Evolutionary conservation across 2,329 filamentous ascomycete species (phyloP).

Genomic region (Colletotrichum trifolii): DNA sequence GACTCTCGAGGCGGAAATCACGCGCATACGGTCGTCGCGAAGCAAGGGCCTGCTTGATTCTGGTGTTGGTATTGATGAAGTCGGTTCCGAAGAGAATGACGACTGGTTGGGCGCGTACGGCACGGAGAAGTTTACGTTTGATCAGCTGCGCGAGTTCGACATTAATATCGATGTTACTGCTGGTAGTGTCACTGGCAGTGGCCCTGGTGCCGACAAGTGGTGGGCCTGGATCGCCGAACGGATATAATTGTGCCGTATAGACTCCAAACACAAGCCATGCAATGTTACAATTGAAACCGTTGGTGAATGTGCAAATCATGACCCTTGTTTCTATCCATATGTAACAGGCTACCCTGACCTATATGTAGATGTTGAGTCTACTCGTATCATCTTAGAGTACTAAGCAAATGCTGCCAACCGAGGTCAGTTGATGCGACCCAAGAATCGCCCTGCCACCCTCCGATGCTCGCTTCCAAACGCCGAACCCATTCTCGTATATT

Average conservation of each 20-base stretch:
- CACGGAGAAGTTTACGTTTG: constrained; percentile 81
- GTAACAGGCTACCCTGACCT: constrained; percentile 24
- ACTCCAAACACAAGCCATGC: constrained; percentile 26
- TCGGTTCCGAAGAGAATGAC: constrained; percentile 77
- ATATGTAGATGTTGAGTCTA: constrained; percentile 57
- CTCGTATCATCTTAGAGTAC: constrained; percentile 35
- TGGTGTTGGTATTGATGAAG: constrained; percentile 74
- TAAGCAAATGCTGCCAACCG: constrained; percentile 27
- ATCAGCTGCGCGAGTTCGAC: constrained; percentile 84
- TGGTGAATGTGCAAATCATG: constrained; percentile 10
- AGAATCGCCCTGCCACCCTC: constrained; percentile 28
- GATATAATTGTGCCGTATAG: constrained; percentile 25
- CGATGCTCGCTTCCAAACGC: constrained; percentile 36
- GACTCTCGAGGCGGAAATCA: constrained; percentile 83
- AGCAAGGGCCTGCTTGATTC: constrained; percentile 87
- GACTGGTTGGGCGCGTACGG: constrained; percentile 87
- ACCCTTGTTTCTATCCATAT: constrained; percentile 15
- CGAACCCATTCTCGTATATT: constrained; percentile 22
- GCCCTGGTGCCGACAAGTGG: constrained; percentile 83
- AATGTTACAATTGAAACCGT: background rate
- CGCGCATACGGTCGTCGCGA: constrained; percentile 78
- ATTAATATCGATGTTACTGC: constrained; percentile 81
- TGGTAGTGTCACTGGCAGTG: constrained; percentile 75
- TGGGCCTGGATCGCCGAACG: constrained; percentile 89
- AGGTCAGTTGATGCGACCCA: constrained; percentile 37